A percentile compares a stretch with the other conserved stretches of the same genome.
Conservation (phyloP, 192 early-diverging fungal species). For the Jimgerdemannia lactiflua region DNA sequence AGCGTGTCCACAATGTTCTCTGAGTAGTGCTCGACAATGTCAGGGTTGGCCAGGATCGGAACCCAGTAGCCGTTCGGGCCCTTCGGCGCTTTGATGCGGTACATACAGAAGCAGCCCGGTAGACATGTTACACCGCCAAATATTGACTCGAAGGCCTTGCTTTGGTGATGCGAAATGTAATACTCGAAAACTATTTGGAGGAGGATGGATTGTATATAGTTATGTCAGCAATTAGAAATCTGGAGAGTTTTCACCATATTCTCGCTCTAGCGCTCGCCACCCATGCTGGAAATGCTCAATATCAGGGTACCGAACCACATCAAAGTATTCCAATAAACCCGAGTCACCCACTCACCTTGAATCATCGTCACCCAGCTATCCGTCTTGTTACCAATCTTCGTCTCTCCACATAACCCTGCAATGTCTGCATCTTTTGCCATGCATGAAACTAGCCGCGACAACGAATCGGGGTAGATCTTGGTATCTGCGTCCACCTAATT, state of each 20-base stretch:
- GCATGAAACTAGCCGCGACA: conserved; percentile 72
- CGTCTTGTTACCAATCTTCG: conserved; percentile 91
- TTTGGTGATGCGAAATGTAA: conserved; percentile 79
- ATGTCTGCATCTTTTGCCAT: conserved; percentile 84
- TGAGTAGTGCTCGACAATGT: conserved; percentile 82
- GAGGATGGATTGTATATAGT: neutral
- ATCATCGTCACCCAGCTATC: conserved; percentile 88
- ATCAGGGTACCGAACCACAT: neutral
- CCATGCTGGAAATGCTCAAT: neutral
- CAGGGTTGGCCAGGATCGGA: conserved; percentile 73
- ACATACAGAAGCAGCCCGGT: conserved; percentile 81
- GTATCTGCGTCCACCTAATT: conserved; percentile 79
- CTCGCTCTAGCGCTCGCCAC: neutral
- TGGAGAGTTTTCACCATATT: neutral
- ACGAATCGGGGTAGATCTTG: conserved; percentile 73
- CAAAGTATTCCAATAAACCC: conserved; percentile 21
- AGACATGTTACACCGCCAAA: conserved; percentile 81
- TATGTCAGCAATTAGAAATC: neutral
- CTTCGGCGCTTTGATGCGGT: conserved; percentile 78
- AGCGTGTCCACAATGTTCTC: conserved; percentile 80
- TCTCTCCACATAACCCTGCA: conserved; percentile 96
- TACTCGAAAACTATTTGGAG: conserved; percentile 70
- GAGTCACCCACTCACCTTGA: conserved; percentile 44
- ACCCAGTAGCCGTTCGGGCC: conserved; percentile 75
- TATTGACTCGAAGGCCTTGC: conserved; percentile 78